Base-by-base conservation (phyloP, 31 red algal species). In the Porphyra umbilicalis region DNA sequence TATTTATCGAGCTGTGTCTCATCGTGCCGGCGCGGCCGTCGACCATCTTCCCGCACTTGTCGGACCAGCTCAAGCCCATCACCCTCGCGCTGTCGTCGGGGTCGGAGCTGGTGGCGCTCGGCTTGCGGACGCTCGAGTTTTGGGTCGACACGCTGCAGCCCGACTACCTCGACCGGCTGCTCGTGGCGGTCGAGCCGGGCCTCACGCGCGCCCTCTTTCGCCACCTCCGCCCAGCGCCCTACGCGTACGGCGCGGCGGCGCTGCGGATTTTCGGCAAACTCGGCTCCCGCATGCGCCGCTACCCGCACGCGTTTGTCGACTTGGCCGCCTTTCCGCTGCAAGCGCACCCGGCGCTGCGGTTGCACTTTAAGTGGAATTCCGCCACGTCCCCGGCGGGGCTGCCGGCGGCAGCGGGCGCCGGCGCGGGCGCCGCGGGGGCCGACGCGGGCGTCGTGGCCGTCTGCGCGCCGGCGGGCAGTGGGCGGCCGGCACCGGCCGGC, bases 141-240 rank as follows among this genome's bases (percentile, higher is more conserved):
- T 99, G 97, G 97, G 89, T 99, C 7, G 94, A 96, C 75, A 99
- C 92, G 75, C 83, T 99, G 14, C 97, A 99, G 76, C 97, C 97
- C n/a, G 46, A 87, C 33, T 96, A 92, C 78, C 81, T 99, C 30
- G 92, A 94, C 36, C 78, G 82, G 16, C 78, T 97, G n/a, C 76
- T 99, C 29, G 71, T 44, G 31, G 71, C 78, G 34, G 90, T 99
- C 25, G 92, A 99, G 74, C 94, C 94, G 7, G 82, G 79, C 11
- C 79, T 99, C 38, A 87, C 84, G 37, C 79, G 42, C 10, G 75
- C 84, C 30, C 77, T 99, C 8, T 90, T 85, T 33, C 82, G 83
- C 4, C 92, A 90, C 33, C 57, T 94, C 33, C 77, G 85, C 79
- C 84, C 83, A n/a, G 79, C 83, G 39, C 75, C 57, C 10, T 80